Percentiles rank a stretch among this genome's conserved stretches.
phyloP scores from a whole-genome alignment of 169 alveolate species.

The Theileria parva region DNA sequence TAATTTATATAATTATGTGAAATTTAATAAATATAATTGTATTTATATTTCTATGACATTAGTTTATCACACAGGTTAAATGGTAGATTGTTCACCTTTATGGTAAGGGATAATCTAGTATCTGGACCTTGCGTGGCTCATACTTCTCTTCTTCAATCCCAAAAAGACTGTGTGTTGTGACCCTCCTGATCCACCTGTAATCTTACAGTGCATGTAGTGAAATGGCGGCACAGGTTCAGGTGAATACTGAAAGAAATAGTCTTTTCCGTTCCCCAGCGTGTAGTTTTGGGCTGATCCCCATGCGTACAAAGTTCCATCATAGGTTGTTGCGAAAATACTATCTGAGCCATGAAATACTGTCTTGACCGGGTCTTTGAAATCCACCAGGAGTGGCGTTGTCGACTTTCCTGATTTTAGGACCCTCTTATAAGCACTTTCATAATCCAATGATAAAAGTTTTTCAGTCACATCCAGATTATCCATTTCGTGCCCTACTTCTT shows the following conservation, averaged over 20 bases:
- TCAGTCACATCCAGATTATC: background rate
- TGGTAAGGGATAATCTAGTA: background rate
- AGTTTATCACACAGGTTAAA: background rate
- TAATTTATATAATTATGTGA: no score
- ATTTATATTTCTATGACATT: background rate
- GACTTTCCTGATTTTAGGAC: constrained; percentile 18
- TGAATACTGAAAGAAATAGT: constrained; percentile 31
- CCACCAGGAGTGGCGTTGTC: constrained; percentile 29
- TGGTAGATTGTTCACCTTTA: background rate
- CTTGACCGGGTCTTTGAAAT: constrained; percentile 18
- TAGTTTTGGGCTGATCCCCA: constrained; percentile 72
- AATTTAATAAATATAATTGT: no score
- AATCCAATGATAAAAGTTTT: background rate
- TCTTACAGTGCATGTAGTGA: constrained; percentile 13
- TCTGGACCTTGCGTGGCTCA: background rate
- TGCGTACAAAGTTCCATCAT: constrained; percentile 32
- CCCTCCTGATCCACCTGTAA: constrained; percentile 55
- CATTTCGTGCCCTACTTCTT: background rate
- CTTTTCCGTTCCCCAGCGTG: constrained; percentile 63
- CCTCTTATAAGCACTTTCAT: background rate
- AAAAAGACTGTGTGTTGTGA: constrained; percentile 68
- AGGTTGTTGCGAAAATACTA: constrained; percentile 31
- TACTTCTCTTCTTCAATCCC: background rate
- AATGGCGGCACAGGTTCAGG: constrained; percentile 29
- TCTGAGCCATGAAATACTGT: constrained; percentile 58